Percentiles rank a stretch among this genome's conserved stretches.
Evolutionary conservation across 179 eudicot species (phyloP).

Genomic region (Corrigiola litoralis): DNA sequence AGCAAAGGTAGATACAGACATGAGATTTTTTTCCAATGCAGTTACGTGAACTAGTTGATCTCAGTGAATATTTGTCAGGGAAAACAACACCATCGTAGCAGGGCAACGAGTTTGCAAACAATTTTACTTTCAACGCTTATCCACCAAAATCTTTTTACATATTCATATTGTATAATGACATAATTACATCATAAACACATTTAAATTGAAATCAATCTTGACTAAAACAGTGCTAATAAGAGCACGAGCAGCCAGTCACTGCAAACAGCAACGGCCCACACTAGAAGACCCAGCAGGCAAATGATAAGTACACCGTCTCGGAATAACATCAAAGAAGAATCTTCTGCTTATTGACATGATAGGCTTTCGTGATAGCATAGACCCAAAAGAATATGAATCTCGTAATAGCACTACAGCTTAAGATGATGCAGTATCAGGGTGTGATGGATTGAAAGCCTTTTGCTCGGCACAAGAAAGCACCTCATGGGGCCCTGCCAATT

Average conservation of each 20-base stretch:
- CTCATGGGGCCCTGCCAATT: conserved; percentile 62
- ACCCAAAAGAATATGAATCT: conserved; percentile 17
- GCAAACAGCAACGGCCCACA: conserved; percentile 13
- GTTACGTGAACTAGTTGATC: too few relatives aligned
- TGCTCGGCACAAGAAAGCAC: conserved; percentile 74
- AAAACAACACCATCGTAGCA: neutral
- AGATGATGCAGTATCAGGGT: conserved; percentile 28
- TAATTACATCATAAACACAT: conserved; percentile 28
- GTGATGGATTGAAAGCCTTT: conserved; percentile 54
- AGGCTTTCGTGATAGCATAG: conserved; percentile 11
- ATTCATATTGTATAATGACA: conserved; percentile 18
- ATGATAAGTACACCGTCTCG: conserved; percentile 3
- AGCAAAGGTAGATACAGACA: neutral
- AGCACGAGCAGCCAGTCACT: conserved; percentile 1
- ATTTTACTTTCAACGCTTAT: conserved; percentile 13
- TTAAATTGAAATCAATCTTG: conserved; percentile 5
- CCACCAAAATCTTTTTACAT: conserved; percentile 23
- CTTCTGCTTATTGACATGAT: conserved; percentile 22
- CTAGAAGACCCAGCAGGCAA: conserved; percentile 1
- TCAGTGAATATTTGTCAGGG: neutral
- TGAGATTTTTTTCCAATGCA: neutral
- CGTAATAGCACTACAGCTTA: conserved; percentile 17
- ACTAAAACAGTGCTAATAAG: conserved; percentile 8
- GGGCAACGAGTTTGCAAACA: neutral
- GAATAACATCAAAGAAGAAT: conserved; percentile 8